Evolutionary conservation across 352 stramenopile species (phyloP).

Genomic region (Phytophthora pini): DNA sequence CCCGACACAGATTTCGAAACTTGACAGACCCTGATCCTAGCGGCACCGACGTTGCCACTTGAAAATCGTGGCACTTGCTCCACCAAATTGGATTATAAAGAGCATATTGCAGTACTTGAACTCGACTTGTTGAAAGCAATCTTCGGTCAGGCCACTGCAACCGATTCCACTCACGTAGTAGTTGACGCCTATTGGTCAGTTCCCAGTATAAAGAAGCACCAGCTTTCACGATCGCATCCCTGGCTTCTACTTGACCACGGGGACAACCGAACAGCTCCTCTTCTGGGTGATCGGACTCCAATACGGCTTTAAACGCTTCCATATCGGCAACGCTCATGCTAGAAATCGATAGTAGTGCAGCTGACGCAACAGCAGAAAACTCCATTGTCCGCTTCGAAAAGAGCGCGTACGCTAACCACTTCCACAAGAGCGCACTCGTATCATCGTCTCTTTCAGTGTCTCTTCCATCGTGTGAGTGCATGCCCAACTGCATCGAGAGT

Average conservation of each 20-base stretch:
- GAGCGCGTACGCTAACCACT: slow-evolving; percentile 20
- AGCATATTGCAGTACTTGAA: no score
- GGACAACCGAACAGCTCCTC: slow-evolving; percentile 10
- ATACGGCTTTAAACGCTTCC: slow-evolving; percentile 1
- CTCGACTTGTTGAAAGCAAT: no score
- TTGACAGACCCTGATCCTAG: no score
- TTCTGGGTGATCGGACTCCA: slow-evolving; percentile 15
- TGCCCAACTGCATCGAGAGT: slow-evolving; percentile 12
- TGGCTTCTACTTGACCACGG: neutral
- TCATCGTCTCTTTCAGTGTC: neutral
- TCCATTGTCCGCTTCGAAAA: slow-evolving; percentile 14
- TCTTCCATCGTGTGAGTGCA: neutral
- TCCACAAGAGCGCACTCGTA: slow-evolving; percentile 9
- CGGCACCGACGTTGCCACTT: no score
- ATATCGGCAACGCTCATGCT: slow-evolving; percentile 10
- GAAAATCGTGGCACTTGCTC: no score
- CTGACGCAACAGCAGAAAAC: slow-evolving; percentile 5
- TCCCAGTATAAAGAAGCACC: slow-evolving; percentile 10
- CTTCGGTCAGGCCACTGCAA: no score
- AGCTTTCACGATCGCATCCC: slow-evolving; percentile 3
- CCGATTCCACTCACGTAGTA: no score
- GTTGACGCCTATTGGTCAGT: no score
- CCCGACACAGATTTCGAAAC: no score
- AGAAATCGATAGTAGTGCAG: slow-evolving; percentile 7
- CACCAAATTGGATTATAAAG: no score